Conservation (phyloP, 1,139 yeast species). For the Kodamaea ohmeri region DNA sequence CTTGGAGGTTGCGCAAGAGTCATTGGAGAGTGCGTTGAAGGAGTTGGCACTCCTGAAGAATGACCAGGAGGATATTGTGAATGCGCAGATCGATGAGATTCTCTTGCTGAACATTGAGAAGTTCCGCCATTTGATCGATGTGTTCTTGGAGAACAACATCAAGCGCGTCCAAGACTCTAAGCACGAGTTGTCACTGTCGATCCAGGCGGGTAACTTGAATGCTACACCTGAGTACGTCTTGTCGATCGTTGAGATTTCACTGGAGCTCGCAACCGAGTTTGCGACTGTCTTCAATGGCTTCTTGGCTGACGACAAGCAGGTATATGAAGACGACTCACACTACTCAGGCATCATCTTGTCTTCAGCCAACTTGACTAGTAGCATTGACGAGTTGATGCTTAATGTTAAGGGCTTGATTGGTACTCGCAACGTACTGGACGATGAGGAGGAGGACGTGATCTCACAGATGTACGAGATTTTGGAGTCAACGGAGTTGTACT, state of each 20-base stretch:
- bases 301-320: constrained; percentile 70
- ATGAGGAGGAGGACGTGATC: constrained; percentile 51
- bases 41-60: constrained; percentile 58
- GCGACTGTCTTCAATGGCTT: constrained; percentile 75
- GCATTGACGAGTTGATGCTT: constrained; percentile 63
- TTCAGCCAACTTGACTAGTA: constrained; percentile 63
- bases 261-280: constrained; percentile 75
- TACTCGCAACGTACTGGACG: constrained; percentile 51
- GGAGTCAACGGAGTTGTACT: constrained; percentile 59
- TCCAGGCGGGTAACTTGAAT: constrained; percentile 81
- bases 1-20: constrained; percentile 74
- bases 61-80: constrained; percentile 53
- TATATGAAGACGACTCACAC: constrained; percentile 54
- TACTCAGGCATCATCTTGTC: constrained; percentile 57
- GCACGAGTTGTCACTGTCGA: constrained; percentile 71
- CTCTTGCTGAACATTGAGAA: constrained; percentile 49
- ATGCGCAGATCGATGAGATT: constrained; percentile 59
- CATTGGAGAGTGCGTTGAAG: constrained; percentile 69
- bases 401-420: constrained; percentile 70
- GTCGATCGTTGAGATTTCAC: constrained; percentile 68
- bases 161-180: constrained; percentile 72
- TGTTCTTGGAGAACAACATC: constrained; percentile 67
- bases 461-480: constrained; percentile 47
- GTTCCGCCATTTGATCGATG: constrained; percentile 62
- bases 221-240: constrained; percentile 72